A percentile compares a stretch with the other conserved stretches of the same genome.
Evolutionary conservation across 441 rosid genomes (phyloP).

Genomic region (Pelargonium australe): DNA sequence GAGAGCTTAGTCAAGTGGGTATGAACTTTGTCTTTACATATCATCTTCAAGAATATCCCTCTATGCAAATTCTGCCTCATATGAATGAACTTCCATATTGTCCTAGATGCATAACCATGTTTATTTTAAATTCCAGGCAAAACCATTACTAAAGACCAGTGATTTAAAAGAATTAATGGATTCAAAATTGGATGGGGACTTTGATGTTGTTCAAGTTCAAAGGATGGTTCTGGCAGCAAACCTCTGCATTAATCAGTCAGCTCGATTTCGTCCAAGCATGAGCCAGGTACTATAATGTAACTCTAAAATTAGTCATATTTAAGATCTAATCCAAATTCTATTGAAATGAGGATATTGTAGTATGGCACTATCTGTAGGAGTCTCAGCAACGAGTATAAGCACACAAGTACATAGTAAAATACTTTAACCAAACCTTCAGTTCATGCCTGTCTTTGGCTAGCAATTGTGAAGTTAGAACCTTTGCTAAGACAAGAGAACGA

Average conservation of each 20-base stretch:
- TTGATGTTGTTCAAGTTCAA: conserved; percentile 41
- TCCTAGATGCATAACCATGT: too few relatives aligned
- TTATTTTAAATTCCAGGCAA: conserved; percentile 48
- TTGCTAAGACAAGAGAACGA: too few relatives aligned
- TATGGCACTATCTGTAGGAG: too few relatives aligned
- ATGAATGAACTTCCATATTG: background rate
- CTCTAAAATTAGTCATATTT: background rate
- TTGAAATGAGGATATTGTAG: too few relatives aligned
- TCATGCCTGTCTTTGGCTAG: background rate
- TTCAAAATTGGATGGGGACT: conserved; percentile 41
- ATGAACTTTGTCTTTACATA: conserved; percentile 21
- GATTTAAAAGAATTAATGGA: conserved; percentile 58
- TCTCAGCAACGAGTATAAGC: background rate
- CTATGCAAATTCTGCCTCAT: background rate
- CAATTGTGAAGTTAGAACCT: too few relatives aligned
- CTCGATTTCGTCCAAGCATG: conserved; percentile 58
- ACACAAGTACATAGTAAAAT: background rate
- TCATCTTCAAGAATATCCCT: conserved; percentile 1
- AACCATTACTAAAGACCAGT: conserved; percentile 63
- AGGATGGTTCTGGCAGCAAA: conserved; percentile 78
- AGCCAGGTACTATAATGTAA: conserved; percentile 17
- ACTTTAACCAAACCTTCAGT: background rate
- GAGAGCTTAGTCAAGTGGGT: conserved; percentile 96
- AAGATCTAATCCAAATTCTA: background rate
- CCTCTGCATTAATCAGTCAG: conserved; percentile 62